Conservation (phyloP, 2,329 filamentous ascomycete genomes). For the Fulvia fulva region DNA sequence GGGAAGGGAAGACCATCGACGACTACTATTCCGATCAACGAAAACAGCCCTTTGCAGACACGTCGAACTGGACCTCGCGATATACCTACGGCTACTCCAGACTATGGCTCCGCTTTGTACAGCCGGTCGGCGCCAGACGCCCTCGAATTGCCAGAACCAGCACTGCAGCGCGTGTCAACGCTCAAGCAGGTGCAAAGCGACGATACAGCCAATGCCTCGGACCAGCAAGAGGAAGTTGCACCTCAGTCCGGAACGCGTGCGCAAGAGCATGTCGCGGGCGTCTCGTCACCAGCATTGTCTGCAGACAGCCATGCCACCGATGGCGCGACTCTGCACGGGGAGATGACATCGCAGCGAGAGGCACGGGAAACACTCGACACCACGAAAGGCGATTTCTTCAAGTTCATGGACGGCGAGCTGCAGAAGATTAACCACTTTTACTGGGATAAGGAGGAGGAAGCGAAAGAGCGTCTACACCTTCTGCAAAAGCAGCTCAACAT, state of each 20-base stretch:
- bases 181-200: not conserved
- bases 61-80: not conserved
- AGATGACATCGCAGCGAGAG: conserved; percentile 46
- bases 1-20: conserved; percentile 1
- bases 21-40: conserved; percentile 15
- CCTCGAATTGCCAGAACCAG: conserved; percentile 60
- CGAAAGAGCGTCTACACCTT: conserved; percentile 64
- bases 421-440: conserved; percentile 94
- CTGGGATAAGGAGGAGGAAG: conserved; percentile 79
- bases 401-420: conserved; percentile 77
- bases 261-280: not conserved
- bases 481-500: conserved; percentile 84
- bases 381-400: conserved; percentile 78
- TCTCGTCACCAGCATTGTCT: not conserved
- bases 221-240: not conserved
- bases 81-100: not conserved
- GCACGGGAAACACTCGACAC: conserved; percentile 63
- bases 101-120: conserved; percentile 54
- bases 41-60: conserved; percentile 36
- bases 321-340: not conserved
- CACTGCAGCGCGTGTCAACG: conserved; percentile 35
- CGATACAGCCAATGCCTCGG: not conserved
- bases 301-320: not conserved
- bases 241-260: not conserved
- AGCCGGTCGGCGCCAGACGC: conserved; percentile 46